These are phyloP conservation scores for Microstegium vimineum DNA, from an alignment of 176 grass and related monocot species.

Conservation along the genomic window DNA sequence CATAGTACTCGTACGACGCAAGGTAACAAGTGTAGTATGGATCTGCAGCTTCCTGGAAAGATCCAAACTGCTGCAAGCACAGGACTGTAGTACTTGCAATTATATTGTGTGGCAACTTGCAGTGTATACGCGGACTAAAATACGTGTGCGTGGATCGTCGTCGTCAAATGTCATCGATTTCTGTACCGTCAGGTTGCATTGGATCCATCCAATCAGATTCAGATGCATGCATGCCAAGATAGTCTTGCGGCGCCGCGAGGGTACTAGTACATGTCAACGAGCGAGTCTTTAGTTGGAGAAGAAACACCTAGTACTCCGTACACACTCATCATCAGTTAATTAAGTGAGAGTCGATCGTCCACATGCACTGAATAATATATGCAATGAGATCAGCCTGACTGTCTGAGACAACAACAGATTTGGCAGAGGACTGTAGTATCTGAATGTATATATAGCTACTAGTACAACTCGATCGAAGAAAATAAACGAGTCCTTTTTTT, in stretches of 20 bases:
- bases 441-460: too few species aligned
- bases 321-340: background rate
- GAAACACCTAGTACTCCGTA: too few species aligned
- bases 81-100: too few species aligned
- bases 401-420: background rate
- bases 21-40: background rate
- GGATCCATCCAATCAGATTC: background rate
- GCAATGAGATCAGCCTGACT: background rate
- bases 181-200: background rate
- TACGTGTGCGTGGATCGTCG: background rate
- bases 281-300: background rate
- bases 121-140: background rate
- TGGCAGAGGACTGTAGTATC: background rate
- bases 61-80: background rate
- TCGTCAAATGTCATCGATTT: background rate
- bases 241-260: background rate
- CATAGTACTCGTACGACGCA: too few species aligned
- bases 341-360: background rate
- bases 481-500: too few species aligned
- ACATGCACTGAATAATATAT: background rate
- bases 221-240: background rate
- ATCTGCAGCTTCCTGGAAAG: conserved; percentile 4
- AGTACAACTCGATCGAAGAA: too few species aligned
- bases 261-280: background rate
- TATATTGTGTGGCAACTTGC: background rate